Evolutionary conservation across 306 rosid genomes (phyloP).

Genomic region (Fagus sylvatica): DNA sequence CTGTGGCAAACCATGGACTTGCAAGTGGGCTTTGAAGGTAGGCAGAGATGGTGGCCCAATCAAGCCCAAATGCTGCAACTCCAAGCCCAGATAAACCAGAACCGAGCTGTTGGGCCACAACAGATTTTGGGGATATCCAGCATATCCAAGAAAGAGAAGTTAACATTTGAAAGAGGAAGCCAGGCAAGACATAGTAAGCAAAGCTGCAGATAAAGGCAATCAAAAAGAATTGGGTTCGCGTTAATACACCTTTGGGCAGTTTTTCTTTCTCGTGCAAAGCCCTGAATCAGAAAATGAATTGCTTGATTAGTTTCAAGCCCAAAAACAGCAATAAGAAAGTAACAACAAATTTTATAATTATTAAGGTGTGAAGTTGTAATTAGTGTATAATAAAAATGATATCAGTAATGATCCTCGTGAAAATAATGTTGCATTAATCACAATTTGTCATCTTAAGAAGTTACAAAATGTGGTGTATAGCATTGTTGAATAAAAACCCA

Average conservation of each 20-base stretch:
- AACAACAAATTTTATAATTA: no score
- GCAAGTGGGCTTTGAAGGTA: slow-evolving; percentile 93
- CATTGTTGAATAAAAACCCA: no score
- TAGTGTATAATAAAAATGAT: no score
- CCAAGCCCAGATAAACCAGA: slow-evolving; percentile 86
- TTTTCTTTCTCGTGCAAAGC: slow-evolving; percentile 78
- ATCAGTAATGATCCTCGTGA: no score
- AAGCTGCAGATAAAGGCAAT: slow-evolving; percentile 83
- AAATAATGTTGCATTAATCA: no score
- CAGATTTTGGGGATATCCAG: slow-evolving; percentile 60
- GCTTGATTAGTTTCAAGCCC: background rate
- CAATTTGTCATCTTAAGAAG: no score
- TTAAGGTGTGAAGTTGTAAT: no score
- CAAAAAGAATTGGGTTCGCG: slow-evolving; percentile 69
- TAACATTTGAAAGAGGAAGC: slow-evolving; percentile 72
- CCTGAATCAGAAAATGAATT: slow-evolving; percentile 31
- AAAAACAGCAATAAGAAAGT: no score
- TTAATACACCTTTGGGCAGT: slow-evolving; percentile 57
- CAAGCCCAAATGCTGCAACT: slow-evolving; percentile 57
- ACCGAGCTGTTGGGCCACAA: slow-evolving; percentile 78
- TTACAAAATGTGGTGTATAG: no score
- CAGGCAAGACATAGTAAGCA: slow-evolving; percentile 77
- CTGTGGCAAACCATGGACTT: slow-evolving; percentile 97
- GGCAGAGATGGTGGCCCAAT: slow-evolving; percentile 84
- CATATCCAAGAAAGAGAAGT: slow-evolving; percentile 85